Percentiles rank a stretch among this genome's conserved stretches.
phyloP scores from a whole-genome alignment of 768 basidiomycete species.

The Lactifluus subvellereus region DNA sequence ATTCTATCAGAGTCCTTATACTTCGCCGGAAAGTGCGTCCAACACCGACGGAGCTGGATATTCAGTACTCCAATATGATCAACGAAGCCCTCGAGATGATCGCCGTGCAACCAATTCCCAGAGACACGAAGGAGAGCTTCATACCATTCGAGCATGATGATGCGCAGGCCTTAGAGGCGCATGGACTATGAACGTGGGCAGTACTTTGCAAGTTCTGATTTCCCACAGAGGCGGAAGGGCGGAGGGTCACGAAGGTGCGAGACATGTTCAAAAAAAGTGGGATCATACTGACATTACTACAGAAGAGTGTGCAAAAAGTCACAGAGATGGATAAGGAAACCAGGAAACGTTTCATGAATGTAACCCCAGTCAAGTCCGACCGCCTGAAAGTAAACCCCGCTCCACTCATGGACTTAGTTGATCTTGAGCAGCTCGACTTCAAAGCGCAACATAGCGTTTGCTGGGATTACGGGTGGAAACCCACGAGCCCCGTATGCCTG shows the following conservation, averaged over 20 bases:
- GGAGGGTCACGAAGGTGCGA: constrained; percentile 9
- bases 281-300: constrained; percentile 19
- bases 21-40: constrained; percentile 19
- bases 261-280: constrained; percentile 6
- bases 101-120: background rate
- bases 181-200: background rate
- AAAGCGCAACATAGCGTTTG: constrained; percentile 68
- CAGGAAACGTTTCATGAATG: constrained; percentile 7
- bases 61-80: constrained; percentile 6
- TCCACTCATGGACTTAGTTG: constrained; percentile 33
- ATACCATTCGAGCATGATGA: background rate
- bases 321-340: constrained; percentile 17
- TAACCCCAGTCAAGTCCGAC: constrained; percentile 20
- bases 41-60: constrained; percentile 15
- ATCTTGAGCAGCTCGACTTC: constrained; percentile 81
- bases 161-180: background rate
- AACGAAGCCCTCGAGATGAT: constrained; percentile 20
- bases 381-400: constrained; percentile 8
- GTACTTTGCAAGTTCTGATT: background rate
- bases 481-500: constrained; percentile 72
- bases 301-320: constrained; percentile 17
- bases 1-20: constrained; percentile 16
- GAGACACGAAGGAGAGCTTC: background rate
- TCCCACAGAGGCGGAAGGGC: background rate
- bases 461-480: constrained; percentile 73